Evolutionary conservation across 176 grass and related monocot genomes (phyloP), one percentile per base, ranked within the genome.

Genomic region (Bonia amplexicaulis): DNA sequence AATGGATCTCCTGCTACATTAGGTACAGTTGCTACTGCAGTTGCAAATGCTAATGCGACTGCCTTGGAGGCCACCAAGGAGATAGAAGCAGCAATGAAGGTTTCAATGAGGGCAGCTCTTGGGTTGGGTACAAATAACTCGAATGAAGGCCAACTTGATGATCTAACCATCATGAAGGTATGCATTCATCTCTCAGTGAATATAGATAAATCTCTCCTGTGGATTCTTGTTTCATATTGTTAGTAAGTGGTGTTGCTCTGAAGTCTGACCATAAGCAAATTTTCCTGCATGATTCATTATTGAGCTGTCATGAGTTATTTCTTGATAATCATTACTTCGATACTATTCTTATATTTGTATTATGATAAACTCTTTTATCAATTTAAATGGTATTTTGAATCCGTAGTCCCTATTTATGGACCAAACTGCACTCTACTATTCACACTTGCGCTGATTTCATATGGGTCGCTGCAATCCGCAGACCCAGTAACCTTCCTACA

Each of bases 131-230:
- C 81, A 78, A 94, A 81, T 84, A 92, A 92, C 52, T 13, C 85
- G 1, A 94, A 88, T 29, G 94, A 88, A 46, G 90, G 87, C 77
- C 91, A 89, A 84, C 90, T 96, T 78, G 97, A 99, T 88, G 93
- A 99, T 92, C 73, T 96, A 84, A 94, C 97, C 6, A 93, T 99
- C 80, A 94, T 99, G 97, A 99, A 99, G 97, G 97, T 99, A 54
- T 40, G 14, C 48, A 40, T 80, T 82, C 27, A 78, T 84, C 63
- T 77, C 46, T 69, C 66, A 29, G 10, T 7, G 5, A 63, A 71
- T 40, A 70, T 77, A 46, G 14, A 65, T 65, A 39, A 57, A 62
- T 69, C 49, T 85, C 6, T 59, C 35, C 12, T 78, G 7, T 54
- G 20, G n/a, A 27, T 76, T 85, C 47, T 77, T 78, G 64, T 67